Evolutionary conservation across 345 rosid genomes (phyloP).

Genomic region (Melaleuca quinquenervia): DNA sequence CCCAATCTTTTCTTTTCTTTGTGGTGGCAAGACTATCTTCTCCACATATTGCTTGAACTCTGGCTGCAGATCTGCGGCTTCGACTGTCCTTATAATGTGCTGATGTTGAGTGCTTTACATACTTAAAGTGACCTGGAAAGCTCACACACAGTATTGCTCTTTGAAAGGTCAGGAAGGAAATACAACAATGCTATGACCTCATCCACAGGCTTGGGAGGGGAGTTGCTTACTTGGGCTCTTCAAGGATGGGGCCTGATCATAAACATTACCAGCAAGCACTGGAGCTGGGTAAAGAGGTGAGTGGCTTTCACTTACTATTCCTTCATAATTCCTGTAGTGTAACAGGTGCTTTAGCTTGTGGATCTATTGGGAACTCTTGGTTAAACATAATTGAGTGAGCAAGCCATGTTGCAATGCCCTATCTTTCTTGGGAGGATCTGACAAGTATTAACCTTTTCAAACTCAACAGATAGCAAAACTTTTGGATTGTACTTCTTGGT

Average conservation of each 20-base stretch:
- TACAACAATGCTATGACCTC: conserved; percentile 59
- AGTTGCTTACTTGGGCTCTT: conserved; percentile 75
- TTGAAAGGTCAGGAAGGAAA: conserved; percentile 77
- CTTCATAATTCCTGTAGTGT: not conserved
- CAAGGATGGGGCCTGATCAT: conserved; percentile 67
- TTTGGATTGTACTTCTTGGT: conserved; percentile 85
- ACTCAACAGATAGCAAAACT: conserved; percentile 57
- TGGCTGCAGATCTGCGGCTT: not conserved
- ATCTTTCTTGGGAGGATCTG: not conserved
- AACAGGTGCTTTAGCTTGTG: not conserved
- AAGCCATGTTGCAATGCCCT: not conserved
- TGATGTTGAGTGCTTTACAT: not conserved
- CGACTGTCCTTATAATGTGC: not conserved
- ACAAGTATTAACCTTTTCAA: not conserved
- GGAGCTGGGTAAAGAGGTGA: conserved; percentile 67
- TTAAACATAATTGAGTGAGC: not conserved
- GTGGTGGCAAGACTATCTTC: not conserved
- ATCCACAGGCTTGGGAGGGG: conserved; percentile 73
- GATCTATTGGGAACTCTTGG: not conserved
- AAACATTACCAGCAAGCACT: conserved; percentile 48
- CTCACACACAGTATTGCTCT: not conserved
- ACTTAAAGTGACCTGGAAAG: not conserved
- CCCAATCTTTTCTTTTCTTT: not conserved
- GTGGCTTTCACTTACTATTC: conserved; percentile 4
- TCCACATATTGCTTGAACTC: not conserved